A percentile compares a stretch with the other conserved stretches of the same genome.
Evolutionary conservation across 2,329 filamentous ascomycete genomes (phyloP).

Genomic region (Alternaria ethzedia): DNA sequence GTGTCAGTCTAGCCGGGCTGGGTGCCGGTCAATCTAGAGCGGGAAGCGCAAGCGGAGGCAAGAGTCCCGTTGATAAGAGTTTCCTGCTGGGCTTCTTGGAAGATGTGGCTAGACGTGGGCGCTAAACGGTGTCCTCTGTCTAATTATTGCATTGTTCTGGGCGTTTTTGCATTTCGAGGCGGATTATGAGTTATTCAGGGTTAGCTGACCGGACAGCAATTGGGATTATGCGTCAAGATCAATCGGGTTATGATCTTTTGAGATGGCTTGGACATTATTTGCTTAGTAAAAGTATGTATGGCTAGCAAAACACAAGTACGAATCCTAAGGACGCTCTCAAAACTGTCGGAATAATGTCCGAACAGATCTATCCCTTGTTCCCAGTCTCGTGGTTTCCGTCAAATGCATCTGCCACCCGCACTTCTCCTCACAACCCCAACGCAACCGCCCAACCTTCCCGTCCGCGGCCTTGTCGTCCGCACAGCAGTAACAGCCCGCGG

Average conservation of each 20-base stretch:
- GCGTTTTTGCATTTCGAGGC: not conserved
- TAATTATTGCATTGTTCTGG: not conserved
- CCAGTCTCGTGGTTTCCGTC: not conserved
- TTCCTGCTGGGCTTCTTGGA: slow-evolving; percentile 80
- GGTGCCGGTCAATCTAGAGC: slow-evolving; percentile 1
- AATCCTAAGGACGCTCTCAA: not conserved
- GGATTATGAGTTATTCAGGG: not conserved
- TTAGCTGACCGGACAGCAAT: not conserved
- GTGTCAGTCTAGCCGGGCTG: slow-evolving; percentile 4
- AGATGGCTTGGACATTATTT: not conserved
- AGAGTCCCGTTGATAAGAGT: slow-evolving; percentile 69
- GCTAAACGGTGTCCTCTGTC: slow-evolving; percentile 16
- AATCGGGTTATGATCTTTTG: not conserved
- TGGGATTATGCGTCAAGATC: not conserved
- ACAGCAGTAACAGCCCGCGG: not conserved
- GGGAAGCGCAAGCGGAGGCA: slow-evolving; percentile 24
- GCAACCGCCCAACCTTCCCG: not conserved
- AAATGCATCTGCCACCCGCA: not conserved
- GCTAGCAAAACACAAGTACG: not conserved
- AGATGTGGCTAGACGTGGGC: slow-evolving; percentile 50
- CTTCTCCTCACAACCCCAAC: not conserved
- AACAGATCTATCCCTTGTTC: not conserved
- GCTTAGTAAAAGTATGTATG: not conserved
- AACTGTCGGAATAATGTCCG: not conserved
- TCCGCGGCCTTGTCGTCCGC: not conserved